Base-by-base conservation (phyloP, 2,329 filamentous ascomycete genomes). In the Penicillium oxalicum region DNA sequence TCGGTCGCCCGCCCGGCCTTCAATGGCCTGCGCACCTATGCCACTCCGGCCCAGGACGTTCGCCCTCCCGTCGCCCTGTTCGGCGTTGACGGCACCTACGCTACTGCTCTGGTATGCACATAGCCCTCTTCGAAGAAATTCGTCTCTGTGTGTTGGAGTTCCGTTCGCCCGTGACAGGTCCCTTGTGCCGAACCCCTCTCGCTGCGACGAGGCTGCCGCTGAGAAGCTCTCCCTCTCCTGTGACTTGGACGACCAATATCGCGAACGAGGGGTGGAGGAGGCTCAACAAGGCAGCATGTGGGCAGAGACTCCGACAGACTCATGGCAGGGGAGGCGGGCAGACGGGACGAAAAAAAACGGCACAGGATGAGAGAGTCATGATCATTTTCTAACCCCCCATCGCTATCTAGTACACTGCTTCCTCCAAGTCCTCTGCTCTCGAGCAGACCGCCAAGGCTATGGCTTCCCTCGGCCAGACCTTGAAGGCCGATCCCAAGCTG, bases 51-150 rank as follows among this genome's bases (percentile, higher is more conserved):
- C 66, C 76, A 82, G 70, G 82, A 84, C 53, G 75, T 83, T 72
- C 91, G 88, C 80, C 84, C 91, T 65, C 93, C 93, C 61, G 79
- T 96, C 70, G 82, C 91, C 65, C 82, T 98, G 68, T 98, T 89
- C 76, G 93, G 93, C 64, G 78, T 98, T 69, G 93, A 97, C 75
- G 93, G 93, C 74, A 97, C 91, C 71, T 98, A 98, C 78, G 93
- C 93, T 72, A 90, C 86, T 77, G 93, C 93, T 78, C 81, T 98
- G 84, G 93, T 98, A 91, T 73, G 88, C 71, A 41, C 34, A 25
- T 44, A 39, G 45, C 26, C 47, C 42, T 44, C 37, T 51, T 44
- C 37, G 32, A 45, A 18, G 40, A 18, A 43, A 33, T 44, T 13
- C 26, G 47, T 35, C 28, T 12, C 37, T 50, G 37, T 32, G 45